These are phyloP conservation scores for Vitis labrusca DNA, from an alignment of 164 flowering plant genomes.

Conservation along the genomic window DNA sequence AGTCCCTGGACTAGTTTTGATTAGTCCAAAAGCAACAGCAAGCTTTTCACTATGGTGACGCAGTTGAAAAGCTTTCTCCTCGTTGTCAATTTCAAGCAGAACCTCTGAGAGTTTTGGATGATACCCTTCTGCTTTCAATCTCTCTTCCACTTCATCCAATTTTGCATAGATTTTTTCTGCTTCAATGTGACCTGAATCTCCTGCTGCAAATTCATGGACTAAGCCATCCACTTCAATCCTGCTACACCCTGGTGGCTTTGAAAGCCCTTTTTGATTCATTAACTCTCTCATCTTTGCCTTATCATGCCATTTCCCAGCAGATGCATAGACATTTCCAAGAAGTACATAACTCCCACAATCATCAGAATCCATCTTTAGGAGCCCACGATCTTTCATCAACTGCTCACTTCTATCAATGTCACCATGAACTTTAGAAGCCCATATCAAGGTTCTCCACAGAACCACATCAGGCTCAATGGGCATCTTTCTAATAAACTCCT, in stretches of 20 bases:
- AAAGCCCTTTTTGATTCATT: constrained; percentile 38
- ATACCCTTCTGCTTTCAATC: constrained; percentile 29
- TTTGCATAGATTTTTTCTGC: constrained; percentile 36
- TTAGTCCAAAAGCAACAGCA: constrained; percentile 47
- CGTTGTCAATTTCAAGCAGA: constrained; percentile 42
- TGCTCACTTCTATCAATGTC: constrained; percentile 32
- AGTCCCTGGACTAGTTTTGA: constrained; percentile 24
- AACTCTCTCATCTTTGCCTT: constrained; percentile 39
- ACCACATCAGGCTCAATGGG: constrained; percentile 39
- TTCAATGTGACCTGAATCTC: constrained; percentile 41
- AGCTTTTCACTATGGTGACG: constrained; percentile 49
- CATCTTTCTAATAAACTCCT: constrained; percentile 41
- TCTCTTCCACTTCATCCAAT: constrained; percentile 36
- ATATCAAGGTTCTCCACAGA: constrained; percentile 42
- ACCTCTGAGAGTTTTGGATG: constrained; percentile 37
- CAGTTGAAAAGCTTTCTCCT: constrained; percentile 38
- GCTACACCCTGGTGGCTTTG: constrained; percentile 45
- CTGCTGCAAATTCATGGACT: constrained; percentile 47
- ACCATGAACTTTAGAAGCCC: constrained; percentile 47
- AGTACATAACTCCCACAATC: constrained; percentile 44
- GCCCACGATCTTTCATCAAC: constrained; percentile 26
- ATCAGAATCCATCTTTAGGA: constrained; percentile 17
- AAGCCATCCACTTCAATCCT: constrained; percentile 39
- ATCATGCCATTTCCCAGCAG: constrained; percentile 45
- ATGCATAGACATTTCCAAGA: constrained; percentile 43